Evolutionary conservation across 441 rosid species (phyloP), one percentile per base, ranked within the genome.

Genomic region (Brassica balearica): DNA sequence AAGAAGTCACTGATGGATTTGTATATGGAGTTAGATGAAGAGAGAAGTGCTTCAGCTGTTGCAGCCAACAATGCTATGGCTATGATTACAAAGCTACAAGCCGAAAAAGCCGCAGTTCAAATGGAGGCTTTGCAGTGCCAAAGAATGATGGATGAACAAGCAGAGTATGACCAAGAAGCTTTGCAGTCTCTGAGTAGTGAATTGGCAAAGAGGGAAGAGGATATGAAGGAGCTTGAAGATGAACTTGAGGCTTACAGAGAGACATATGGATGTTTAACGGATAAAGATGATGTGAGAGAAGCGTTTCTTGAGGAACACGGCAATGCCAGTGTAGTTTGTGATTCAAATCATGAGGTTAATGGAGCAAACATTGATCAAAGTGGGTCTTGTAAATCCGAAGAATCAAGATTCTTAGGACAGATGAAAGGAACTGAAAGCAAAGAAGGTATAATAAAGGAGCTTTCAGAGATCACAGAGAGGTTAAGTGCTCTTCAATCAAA

Each of bases 71-170:
- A 94, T 43, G 96, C 98, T 0, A 92, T 94, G 96, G 97, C 98
- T 22, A 94, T 96, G 99, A 96, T 94, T 77, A 96, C 98, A 0
- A 72, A 92, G 80, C 80, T 94, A 76, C 98, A 96, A 77, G 94
- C 89, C 3, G 98, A 96, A 82, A 96, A 92, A 84, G 97, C 99
- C 0, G 93, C 94, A 2, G 90, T 94, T 66, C 98, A 91, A 76
- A 96, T 94, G 99, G 99, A 94, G 72, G 99, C 99, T 4, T 86
- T 94, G 67, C 99, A 96, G 84, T 94, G 93, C 77, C 98, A 90
- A 78, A 91, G 99, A 81, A 89, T 96, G 99, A 94, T 96, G 98
- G 98, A 96, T 79, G 98, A 96, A 82, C 95, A 96, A 84, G 96
- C 96, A 14, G 95, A 92, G 76, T 92, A 91, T 51, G 98, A 94